Conservation (phyloP, 2,329 filamentous ascomycete genomes). For the Penicillium sp. region DNA sequence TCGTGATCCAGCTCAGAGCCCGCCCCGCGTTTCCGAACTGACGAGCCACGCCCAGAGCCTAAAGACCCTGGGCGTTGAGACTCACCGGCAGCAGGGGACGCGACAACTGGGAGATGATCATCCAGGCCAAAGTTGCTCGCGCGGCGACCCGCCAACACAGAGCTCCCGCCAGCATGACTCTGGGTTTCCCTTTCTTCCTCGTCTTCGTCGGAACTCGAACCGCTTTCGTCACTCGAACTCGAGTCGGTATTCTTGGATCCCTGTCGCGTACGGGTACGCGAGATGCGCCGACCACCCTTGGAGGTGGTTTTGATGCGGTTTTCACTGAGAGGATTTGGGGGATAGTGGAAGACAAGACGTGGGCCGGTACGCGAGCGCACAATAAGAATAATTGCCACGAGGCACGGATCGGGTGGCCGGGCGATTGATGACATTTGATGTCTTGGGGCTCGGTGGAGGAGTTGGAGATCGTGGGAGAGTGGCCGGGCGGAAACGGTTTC, state of each 20-base stretch:
- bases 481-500: constrained; percentile 22
- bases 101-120: constrained; percentile 28
- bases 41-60: constrained; percentile 31
- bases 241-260: constrained; percentile 39
- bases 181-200: constrained; percentile 32
- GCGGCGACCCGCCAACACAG: constrained; percentile 26
- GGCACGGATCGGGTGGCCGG: constrained; percentile 54
- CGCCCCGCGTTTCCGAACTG: constrained; percentile 29
- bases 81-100: constrained; percentile 30
- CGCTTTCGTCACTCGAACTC: constrained; percentile 40
- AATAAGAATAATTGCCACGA: constrained; percentile 71
- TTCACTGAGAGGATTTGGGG: constrained; percentile 54
- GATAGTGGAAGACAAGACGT: constrained; percentile 83
- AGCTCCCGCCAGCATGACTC: constrained; percentile 24
- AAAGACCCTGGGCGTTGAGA: constrained; percentile 35
- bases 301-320: constrained; percentile 37
- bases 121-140: constrained; percentile 38
- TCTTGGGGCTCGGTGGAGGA: constrained; percentile 9
- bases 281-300: constrained; percentile 34
- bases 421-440: constrained; percentile 46
- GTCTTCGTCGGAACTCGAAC: constrained; percentile 42
- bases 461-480: constrained; percentile 18
- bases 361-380: constrained; percentile 76
- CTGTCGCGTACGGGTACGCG: constrained; percentile 33
- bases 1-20: constrained; percentile 37